Evolutionary conservation across 2,329 filamentous ascomycete species (phyloP), one percentile per base, ranked within the genome.

Genomic region (Hortaea werneckii): DNA sequence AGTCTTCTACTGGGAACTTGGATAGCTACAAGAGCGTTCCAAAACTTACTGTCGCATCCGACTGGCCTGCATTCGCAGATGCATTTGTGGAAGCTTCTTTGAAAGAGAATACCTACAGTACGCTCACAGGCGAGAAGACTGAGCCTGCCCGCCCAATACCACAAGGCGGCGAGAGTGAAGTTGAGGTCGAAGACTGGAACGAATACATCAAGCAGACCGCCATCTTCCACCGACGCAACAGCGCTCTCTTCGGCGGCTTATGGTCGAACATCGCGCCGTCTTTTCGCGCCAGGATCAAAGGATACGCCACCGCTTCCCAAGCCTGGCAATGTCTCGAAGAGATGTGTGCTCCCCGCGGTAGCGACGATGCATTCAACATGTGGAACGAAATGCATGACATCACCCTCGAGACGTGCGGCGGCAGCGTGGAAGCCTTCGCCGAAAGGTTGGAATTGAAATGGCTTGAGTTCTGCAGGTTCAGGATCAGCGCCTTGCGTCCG

Each of bases 181-280:
- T 52, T 13, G 53, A 53, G 12, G 46, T 61, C 13, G 58, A 60
- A 42, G 51, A 54, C 6, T 58, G 58, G 55, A 63, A 63, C 43
- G 60, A 63, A 38, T 60, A 62, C 48, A 52, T 63, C 52, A 59
- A 60, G 41, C 58, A 60, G 41, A 44, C 58, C 28, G 60, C 60
- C 45, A 63, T 63, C 43, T 63, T 51, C 51, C 51, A 54, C 28
- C 53, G 60, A 5, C 56, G 60, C 26, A 61, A 63, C 38, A 44
- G 53, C 26, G 53, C 56, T 37, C 51, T 63, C 12, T 51, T 59
- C 20, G 48, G 51, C 2, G 54, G 50, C 7, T 34, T 63, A 9
- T 53, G 53, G 40, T 50, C 54, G 29, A 54, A 48, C 6, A 46
- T 61, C 6, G 46, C 53, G 4, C 54, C 54, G 4, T 43, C 47